Conservation (phyloP, 495 filamentous ascomycete species). For the Penicillium taxi region DNA sequence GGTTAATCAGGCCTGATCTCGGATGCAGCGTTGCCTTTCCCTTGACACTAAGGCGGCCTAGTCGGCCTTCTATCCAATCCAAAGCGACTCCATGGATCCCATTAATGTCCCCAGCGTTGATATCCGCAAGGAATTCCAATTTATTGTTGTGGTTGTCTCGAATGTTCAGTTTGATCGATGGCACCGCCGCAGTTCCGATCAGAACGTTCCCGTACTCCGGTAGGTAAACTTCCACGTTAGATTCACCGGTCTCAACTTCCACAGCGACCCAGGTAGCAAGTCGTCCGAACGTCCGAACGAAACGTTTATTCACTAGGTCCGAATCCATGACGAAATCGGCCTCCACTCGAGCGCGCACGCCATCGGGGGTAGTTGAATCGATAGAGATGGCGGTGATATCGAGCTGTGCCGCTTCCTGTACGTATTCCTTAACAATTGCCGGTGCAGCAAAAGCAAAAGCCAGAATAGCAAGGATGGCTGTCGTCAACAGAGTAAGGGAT, state of each 20-base stretch:
- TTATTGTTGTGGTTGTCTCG: slow-evolving; percentile 66
- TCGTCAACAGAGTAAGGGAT: slow-evolving; percentile 41
- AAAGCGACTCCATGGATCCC: slow-evolving; percentile 72
- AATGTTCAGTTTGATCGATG: slow-evolving; percentile 63
- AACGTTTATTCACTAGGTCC: slow-evolving; percentile 55
- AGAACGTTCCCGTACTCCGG: slow-evolving; percentile 76
- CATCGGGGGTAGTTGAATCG: slow-evolving; percentile 68
- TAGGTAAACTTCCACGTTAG: slow-evolving; percentile 67
- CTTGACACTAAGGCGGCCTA: slow-evolving; percentile 57
- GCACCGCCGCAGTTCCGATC: slow-evolving; percentile 67
- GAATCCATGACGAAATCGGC: slow-evolving; percentile 76
- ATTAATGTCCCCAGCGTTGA: slow-evolving; percentile 67
- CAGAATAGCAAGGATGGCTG: slow-evolving; percentile 42
- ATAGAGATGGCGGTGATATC: slow-evolving; percentile 75
- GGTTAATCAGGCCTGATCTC: slow-evolving; percentile 65
- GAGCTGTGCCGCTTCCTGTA: slow-evolving; percentile 70
- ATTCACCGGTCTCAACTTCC: slow-evolving; percentile 59
- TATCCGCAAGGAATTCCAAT: slow-evolving; percentile 69
- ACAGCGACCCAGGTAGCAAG: slow-evolving; percentile 75
- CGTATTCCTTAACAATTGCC: slow-evolving; percentile 73
- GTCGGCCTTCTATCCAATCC: slow-evolving; percentile 75
- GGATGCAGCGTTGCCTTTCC: slow-evolving; percentile 63
- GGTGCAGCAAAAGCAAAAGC: slow-evolving; percentile 72
- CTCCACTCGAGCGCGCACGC: slow-evolving; percentile 68
- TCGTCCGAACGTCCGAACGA: slow-evolving; percentile 65